Conservation (phyloP, 495 filamentous ascomycete genomes). For the Trichocladium uniseriatum region DNA sequence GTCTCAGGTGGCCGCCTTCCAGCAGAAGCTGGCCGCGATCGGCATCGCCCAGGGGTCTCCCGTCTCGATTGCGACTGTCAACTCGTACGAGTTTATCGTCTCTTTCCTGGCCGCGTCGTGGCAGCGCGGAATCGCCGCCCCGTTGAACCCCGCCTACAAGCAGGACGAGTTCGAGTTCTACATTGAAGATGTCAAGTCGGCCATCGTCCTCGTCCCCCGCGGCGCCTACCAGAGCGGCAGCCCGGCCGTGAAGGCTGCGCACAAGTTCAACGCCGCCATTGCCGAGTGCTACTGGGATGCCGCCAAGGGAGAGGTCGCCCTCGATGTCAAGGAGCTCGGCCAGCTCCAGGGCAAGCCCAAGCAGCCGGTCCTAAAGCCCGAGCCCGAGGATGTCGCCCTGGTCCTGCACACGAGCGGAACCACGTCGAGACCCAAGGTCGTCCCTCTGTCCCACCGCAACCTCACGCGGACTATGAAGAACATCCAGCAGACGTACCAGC, state of each 20-base stretch:
- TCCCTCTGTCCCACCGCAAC: constrained; percentile 71
- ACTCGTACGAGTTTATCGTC: constrained; percentile 75
- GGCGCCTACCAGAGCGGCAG: constrained; percentile 53
- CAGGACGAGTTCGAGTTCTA: constrained; percentile 85
- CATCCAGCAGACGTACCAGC: constrained; percentile 62
- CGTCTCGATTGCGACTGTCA: constrained; percentile 67
- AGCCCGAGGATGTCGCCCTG: constrained; percentile 57
- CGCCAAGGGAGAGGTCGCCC: constrained; percentile 47
- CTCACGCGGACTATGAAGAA: constrained; percentile 57
- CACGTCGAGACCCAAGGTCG: constrained; percentile 74
- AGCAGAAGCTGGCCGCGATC: constrained; percentile 59
- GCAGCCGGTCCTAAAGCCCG: constrained; percentile 43
- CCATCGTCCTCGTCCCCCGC: constrained; percentile 59
- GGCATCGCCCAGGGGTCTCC: constrained; percentile 55
- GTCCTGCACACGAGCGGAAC: constrained; percentile 70
- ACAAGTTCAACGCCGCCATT: constrained; percentile 65
- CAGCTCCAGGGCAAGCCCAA: constrained; percentile 47
- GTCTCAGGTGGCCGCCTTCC: constrained; percentile 53
- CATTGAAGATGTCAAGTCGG: constrained; percentile 72
- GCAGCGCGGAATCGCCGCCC: constrained; percentile 72
- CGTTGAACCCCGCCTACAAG: constrained; percentile 75
- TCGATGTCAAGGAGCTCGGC: constrained; percentile 65
- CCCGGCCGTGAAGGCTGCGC: constrained; percentile 62
- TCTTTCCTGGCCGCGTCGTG: constrained; percentile 68
- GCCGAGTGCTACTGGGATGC: constrained; percentile 73